Evolutionary conservation across 768 basidiomycete species (phyloP), one percentile per base, ranked within the genome.

Genomic region (Rhizopogon vesiculosus): DNA sequence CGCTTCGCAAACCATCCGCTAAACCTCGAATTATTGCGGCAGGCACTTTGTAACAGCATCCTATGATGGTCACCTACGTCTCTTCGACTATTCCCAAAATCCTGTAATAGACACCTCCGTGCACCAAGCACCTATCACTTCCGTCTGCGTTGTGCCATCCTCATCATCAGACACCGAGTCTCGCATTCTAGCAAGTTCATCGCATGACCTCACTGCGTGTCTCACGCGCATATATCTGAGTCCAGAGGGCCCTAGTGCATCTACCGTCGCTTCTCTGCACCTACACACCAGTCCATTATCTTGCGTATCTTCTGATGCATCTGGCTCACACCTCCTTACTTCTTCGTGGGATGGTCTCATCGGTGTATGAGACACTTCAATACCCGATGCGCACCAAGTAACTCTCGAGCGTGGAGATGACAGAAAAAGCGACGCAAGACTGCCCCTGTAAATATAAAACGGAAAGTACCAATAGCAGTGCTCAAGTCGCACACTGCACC

Each of bases 301-400:
- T 0, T 87, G 84, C 10, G 73, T 97, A 41, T 63, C 83, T 0
- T 68, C 86, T 0, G 82, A 83, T 54, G 39, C 67, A 7, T 62
- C 76, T 8, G 85, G 88, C 2, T 74, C 79, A 2, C 80, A 85
- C 56, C 73, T 98, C 16, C 74, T 98, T 35, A 93, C 93, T 0
- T 80, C 89, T 0, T 89, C 89, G 0, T 95, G 93, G 93, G 94
- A 99, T 63, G 78, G 82, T 8, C 76, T 93, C 15, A 78, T 98
- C 54, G 91, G 93, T 3, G 62, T 94, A 5, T 98, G 87, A 87
- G 84, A 87, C 57, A 85, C 84, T 3, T 63, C 66, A 1, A 74
- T 89, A 35, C 86, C 91, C 0, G 61, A 69, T 0, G 61, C 71
- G 2, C 89, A 94, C 62, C 87, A 95, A 60, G 78, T 90, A 0